These are phyloP conservation scores for Henckelia pumila DNA, from an alignment of 257 asterid species.

Conservation along the genomic window DNA sequence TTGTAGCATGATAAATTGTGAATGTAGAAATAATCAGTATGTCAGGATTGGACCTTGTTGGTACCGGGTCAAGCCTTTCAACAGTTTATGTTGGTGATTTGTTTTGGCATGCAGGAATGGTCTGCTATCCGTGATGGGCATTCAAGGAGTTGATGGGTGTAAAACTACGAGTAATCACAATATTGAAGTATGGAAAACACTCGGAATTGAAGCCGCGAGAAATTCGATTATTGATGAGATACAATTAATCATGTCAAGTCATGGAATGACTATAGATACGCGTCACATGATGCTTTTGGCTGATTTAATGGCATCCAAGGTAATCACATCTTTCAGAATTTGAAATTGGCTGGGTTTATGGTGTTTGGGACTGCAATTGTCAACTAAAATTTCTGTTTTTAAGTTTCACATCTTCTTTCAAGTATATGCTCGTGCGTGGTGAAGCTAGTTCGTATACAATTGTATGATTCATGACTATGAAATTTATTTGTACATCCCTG, in stretches of 20 bases:
- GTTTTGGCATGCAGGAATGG: constrained; percentile 58
- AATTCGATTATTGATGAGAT: constrained; percentile 70
- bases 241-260: constrained; percentile 62
- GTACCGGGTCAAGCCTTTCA: too few relatives aligned
- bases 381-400: background rate
- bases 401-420: background rate
- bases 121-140: constrained; percentile 88
- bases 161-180: constrained; percentile 67
- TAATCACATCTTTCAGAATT: constrained; percentile 25
- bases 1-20: too few relatives aligned
- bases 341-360: background rate
- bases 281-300: constrained; percentile 99
- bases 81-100: background rate
- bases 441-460: background rate
- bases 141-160: constrained; percentile 69
- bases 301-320: constrained; percentile 91
- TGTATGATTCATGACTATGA: background rate
- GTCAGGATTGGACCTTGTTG: too few relatives aligned
- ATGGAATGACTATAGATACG: constrained; percentile 85
- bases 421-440: background rate
- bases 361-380: background rate
- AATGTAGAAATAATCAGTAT: too few relatives aligned
- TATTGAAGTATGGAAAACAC: constrained; percentile 61
- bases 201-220: constrained; percentile 97
- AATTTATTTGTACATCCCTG: background rate